A percentile compares a stretch with the other conserved stretches of the same genome.
Evolutionary conservation across 2,329 filamentous ascomycete genomes (phyloP).

Genomic region (Chaetomium sp.): DNA sequence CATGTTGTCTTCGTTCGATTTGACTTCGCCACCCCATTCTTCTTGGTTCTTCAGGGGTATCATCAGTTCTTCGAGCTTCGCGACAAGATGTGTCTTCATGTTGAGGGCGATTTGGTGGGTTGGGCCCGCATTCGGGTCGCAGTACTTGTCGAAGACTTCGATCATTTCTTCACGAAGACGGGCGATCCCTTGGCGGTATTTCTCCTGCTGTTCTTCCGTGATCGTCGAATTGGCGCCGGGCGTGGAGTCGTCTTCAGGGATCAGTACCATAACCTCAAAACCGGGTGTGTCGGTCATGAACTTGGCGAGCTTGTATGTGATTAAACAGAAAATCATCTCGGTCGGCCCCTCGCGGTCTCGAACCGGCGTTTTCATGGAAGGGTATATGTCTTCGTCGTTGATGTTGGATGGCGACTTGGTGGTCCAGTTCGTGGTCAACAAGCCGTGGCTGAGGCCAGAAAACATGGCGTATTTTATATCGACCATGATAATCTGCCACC

Average conservation of each 20-base stretch:
- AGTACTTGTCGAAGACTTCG: constrained; percentile 43
- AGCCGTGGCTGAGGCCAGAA: constrained; percentile 49
- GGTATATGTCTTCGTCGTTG: constrained; percentile 53
- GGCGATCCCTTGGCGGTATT: constrained; percentile 37
- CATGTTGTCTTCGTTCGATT: constrained; percentile 44
- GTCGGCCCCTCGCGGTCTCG: constrained; percentile 50
- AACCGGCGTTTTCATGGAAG: constrained; percentile 45
- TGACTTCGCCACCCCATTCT: constrained; percentile 45
- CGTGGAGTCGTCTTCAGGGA: constrained; percentile 33
- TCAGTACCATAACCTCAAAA: constrained; percentile 45
- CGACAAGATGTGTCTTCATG: constrained; percentile 41
- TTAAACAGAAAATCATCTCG: constrained; percentile 53
- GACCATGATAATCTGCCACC: constrained; percentile 58
- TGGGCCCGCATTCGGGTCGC: constrained; percentile 46
- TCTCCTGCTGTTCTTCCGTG: constrained; percentile 32
- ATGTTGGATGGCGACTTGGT: constrained; percentile 51
- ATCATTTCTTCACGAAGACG: constrained; percentile 38
- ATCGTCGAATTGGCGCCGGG: constrained; percentile 22
- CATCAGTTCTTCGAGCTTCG: constrained; percentile 44
- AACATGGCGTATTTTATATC: constrained; percentile 52
- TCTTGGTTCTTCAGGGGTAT: constrained; percentile 41
- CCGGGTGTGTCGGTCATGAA: constrained; percentile 44
- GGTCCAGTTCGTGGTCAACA: constrained; percentile 48
- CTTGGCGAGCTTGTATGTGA: constrained; percentile 44
- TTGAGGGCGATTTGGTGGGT: constrained; percentile 46